Evolutionary conservation across 140 eudicot species (phyloP).

Genomic region (Flaveria floridana): DNA sequence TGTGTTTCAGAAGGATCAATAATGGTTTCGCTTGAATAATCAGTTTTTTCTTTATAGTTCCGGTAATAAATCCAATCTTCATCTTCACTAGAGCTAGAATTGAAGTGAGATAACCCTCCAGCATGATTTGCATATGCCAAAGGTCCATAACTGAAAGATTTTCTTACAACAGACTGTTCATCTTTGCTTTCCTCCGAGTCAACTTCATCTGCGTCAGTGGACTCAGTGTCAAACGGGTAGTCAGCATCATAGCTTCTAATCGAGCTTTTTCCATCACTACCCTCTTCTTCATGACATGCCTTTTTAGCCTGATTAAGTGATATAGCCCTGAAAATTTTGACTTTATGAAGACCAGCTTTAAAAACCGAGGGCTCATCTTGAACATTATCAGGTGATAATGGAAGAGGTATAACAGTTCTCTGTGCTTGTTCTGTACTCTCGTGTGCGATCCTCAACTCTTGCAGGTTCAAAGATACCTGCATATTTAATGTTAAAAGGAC

Average conservation of each 20-base stretch:
- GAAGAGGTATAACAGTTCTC: constrained; percentile 36
- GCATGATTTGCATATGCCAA: constrained; percentile 73
- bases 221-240: constrained; percentile 65
- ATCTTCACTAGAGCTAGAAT: constrained; percentile 51
- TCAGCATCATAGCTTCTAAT: constrained; percentile 62
- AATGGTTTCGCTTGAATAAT: constrained; percentile 31
- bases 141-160: constrained; percentile 60
- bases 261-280: constrained; percentile 69
- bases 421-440: constrained; percentile 48
- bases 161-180: constrained; percentile 39
- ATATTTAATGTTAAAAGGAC: constrained; percentile 17
- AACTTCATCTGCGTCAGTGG: constrained; percentile 56
- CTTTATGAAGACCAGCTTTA: constrained; percentile 54
- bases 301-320: constrained; percentile 44
- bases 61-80: constrained; percentile 63
- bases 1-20: constrained; percentile 35
- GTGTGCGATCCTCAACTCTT: constrained; percentile 45
- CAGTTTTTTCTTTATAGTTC: constrained; percentile 36
- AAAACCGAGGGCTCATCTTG: constrained; percentile 49
- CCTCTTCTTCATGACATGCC: constrained; percentile 51
- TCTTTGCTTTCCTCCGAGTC: constrained; percentile 58
- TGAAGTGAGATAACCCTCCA: constrained; percentile 46
- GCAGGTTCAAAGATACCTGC: constrained; percentile 61
- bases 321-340: constrained; percentile 48
- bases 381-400: constrained; percentile 42